These are phyloP conservation scores for Thelonectria olida DNA, from an alignment of 2,329 filamentous ascomycete species.

Conservation along the genomic window DNA sequence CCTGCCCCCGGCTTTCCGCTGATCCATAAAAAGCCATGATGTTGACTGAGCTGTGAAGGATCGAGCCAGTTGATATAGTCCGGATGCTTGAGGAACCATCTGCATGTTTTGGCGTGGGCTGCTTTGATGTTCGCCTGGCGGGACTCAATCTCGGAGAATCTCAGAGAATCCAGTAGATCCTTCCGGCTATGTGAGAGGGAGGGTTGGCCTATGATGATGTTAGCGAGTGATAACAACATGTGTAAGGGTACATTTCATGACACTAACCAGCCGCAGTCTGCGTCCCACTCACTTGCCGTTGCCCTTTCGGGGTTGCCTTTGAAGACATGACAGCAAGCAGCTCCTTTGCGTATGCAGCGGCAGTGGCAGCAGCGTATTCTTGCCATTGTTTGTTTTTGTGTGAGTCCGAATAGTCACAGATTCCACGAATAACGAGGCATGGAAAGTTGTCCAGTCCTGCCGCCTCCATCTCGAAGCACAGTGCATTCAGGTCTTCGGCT, in stretches of 20 bases:
- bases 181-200: background rate
- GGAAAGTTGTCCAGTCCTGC: conserved; percentile 38
- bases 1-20: conserved; percentile 55
- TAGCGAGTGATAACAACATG: background rate
- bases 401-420: conserved; percentile 49
- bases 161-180: conserved; percentile 41
- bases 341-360: conserved; percentile 34
- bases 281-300: background rate
- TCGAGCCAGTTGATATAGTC: conserved; percentile 21
- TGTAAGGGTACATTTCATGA: background rate
- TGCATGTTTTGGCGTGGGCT: conserved; percentile 41
- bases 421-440: conserved; percentile 46
- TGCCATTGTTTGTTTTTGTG: conserved; percentile 44
- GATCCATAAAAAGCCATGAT: conserved; percentile 55
- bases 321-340: background rate
- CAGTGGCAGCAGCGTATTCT: conserved; percentile 44
- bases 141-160: conserved; percentile 50
- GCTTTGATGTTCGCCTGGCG: conserved; percentile 47
- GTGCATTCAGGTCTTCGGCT: background rate
- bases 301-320: background rate
- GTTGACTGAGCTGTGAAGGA: fast-evolving
- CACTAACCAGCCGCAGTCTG: background rate
- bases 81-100: conserved; percentile 15
- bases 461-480: conserved; percentile 21
- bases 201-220: background rate